phyloP scores from a whole-genome alignment of 345 rosid genomes.

The Erucastrum elatum region DNA sequence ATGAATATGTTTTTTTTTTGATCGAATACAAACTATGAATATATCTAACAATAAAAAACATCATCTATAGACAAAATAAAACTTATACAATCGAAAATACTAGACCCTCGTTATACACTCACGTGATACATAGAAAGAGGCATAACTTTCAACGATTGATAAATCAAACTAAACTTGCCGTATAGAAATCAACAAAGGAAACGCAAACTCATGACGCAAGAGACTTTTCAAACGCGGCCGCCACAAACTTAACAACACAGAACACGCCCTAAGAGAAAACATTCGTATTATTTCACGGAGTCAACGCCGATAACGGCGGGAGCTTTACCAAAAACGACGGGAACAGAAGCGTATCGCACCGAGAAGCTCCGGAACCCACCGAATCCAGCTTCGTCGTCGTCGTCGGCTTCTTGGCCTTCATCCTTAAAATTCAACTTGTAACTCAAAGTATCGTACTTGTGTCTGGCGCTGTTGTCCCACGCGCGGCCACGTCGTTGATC shows the following conservation, averaged over 20 bases:
- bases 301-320: neutral
- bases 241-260: neutral
- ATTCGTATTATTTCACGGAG: constrained; percentile 1
- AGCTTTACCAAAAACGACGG: constrained; percentile 28
- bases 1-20: neutral
- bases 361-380: constrained; percentile 56
- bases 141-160: neutral
- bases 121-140: constrained; percentile 2
- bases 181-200: constrained; percentile 15
- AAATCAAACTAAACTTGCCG: constrained; percentile 11
- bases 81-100: neutral
- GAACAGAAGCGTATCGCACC: constrained; percentile 51
- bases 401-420: constrained; percentile 43
- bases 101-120: neutral
- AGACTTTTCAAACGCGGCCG: constrained; percentile 20
- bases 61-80: neutral
- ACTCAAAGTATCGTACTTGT: constrained; percentile 47
- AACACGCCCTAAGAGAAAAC: neutral
- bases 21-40: neutral
- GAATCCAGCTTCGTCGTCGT: constrained; percentile 23
- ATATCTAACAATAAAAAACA: neutral
- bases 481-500: constrained; percentile 31
- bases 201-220: constrained; percentile 13
- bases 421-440: constrained; percentile 77
- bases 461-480: constrained; percentile 11